phyloP scores from a whole-genome alignment of 2,329 filamentous ascomycete genomes.

The Botrytis squamosa region DNA sequence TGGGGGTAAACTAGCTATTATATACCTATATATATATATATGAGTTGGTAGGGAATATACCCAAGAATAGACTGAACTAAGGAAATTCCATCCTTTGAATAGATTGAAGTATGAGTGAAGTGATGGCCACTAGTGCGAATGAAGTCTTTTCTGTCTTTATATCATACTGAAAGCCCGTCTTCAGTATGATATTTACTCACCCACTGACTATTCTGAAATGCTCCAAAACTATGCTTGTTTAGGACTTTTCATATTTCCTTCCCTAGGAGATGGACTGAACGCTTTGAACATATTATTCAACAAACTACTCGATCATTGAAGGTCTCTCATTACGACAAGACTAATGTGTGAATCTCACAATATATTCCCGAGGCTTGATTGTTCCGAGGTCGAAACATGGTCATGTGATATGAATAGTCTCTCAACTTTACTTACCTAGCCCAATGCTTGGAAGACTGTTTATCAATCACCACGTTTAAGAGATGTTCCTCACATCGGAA shows the following conservation, averaged over 20 bases:
- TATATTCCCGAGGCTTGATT: background rate
- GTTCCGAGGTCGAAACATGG: background rate
- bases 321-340: background rate
- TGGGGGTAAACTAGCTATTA: background rate
- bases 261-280: background rate
- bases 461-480: no score
- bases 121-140: background rate
- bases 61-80: background rate
- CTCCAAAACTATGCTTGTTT: background rate
- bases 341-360: background rate
- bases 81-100: background rate
- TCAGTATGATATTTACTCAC: background rate
- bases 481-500: rapidly evolving
- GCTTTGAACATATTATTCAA: background rate
- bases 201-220: background rate
- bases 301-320: background rate
- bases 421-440: background rate
- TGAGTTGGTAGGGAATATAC: background rate
- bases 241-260: background rate
- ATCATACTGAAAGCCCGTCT: background rate
- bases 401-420: background rate
- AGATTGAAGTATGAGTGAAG: background rate
- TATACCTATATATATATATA: no score
- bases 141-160: background rate
- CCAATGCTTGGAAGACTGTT: background rate